Conservation (phyloP, 352 stramenopile genomes). For the Pythium utonaiense region DNA sequence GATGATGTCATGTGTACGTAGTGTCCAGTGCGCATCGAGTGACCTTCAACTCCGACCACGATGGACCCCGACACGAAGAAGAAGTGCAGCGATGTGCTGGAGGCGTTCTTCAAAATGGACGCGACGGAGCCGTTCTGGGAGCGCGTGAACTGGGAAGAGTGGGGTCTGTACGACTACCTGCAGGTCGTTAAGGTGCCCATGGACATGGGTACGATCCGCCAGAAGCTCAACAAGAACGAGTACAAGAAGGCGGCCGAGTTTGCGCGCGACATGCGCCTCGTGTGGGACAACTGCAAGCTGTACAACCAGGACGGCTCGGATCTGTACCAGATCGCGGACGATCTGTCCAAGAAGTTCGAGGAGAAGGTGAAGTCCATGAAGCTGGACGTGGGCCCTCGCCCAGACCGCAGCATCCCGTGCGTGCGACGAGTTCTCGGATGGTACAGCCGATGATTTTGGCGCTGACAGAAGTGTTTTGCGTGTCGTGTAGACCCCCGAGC, state of each 20-base stretch:
- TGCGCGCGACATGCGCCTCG: slow-evolving; percentile 78
- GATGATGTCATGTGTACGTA: background rate
- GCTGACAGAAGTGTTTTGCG: background rate
- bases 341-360: slow-evolving; percentile 87
- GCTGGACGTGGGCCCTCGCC: slow-evolving; percentile 66
- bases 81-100: slow-evolving; percentile 76
- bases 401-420: slow-evolving; percentile 70
- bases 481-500: slow-evolving; percentile 48
- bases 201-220: slow-evolving; percentile 88
- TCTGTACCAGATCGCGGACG: slow-evolving; percentile 78
- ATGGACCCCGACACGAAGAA: slow-evolving; percentile 83
- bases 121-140: slow-evolving; percentile 77
- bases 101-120: slow-evolving; percentile 82
- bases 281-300: slow-evolving; percentile 85
- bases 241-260: slow-evolving; percentile 86
- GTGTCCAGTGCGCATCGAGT: background rate
- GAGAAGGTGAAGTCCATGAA: slow-evolving; percentile 83
- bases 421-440: slow-evolving; percentile 5
- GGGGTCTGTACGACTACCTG: slow-evolving; percentile 89
- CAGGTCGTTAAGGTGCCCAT: slow-evolving; percentile 90
- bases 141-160: slow-evolving; percentile 89
- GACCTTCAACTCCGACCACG: background rate
- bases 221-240: slow-evolving; percentile 72
- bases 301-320: slow-evolving; percentile 90
- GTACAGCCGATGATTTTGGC: background rate